Base-by-base conservation (phyloP, 306 rosid species). In the Vigna hirtella region DNA sequence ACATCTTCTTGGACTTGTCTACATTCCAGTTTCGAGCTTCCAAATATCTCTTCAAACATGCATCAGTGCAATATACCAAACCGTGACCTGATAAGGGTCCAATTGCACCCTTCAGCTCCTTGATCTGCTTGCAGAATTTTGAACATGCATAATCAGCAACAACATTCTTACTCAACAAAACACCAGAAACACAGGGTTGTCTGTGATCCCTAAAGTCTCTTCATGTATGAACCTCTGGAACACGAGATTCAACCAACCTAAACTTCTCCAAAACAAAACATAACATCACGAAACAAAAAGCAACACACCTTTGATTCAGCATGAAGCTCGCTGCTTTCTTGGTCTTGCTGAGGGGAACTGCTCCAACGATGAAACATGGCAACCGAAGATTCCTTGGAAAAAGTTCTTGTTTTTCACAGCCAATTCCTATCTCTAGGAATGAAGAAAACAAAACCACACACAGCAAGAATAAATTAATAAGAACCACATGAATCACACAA, bases 21-120 rank as follows among this genome's bases (percentile, higher is more conserved):
- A 92, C 79, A 76, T 92, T 88, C 97, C 98, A 94, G 64, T 85
- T 89, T 16, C 97, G 85, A 82, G 97, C 96, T 69, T 85, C 97
- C 77, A 94, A 64, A 81, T 90, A 92, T 85, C 95, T 89, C 83
- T 77, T 73, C 43, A 94, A 84, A 75, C 98, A 94, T 50, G 76
- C 86, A 77, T 94, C 93, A 1, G 62, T 76, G 79, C 97, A 90
- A 69, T 86, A 94, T 88, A 84, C 87, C 64, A 86, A 86, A 78
- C 81, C 74, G 7, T 85, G 89, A 28, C 93, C 97, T 32, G 95
- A 89, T 15, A 89, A 70, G 18, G 91, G 92, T 81, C 96, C 97
- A 22, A 84, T 74, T 50, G 92, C 93, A 63, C 81, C 73, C 80
- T 81, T 89, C 5, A 92, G 89, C 80, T 92, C 98, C 6, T 85